phyloP scores from a whole-genome alignment of 305 asterid genomes.

The Fraxinus xanthoxyloides region DNA sequence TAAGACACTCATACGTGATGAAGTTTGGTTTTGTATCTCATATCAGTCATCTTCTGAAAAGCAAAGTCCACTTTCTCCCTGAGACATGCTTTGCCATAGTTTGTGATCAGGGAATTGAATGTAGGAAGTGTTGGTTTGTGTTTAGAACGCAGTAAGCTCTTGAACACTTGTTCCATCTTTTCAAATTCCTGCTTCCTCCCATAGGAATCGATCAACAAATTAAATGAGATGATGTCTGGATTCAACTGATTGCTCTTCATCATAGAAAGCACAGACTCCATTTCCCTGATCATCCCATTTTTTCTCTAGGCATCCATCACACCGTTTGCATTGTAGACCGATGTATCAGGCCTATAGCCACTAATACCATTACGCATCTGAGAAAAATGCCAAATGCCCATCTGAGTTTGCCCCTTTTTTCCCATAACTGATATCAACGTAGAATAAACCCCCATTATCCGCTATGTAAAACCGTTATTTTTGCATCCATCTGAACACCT shows the following conservation, averaged over 20 bases:
- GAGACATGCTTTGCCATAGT: constrained; percentile 87
- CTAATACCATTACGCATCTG: constrained; percentile 76
- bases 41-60: constrained; percentile 56
- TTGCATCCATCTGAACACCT: constrained; percentile 99
- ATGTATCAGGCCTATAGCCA: constrained; percentile 85
- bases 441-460: constrained; percentile 85
- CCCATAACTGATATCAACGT: constrained; percentile 93
- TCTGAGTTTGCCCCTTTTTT: constrained; percentile 78
- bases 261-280: constrained; percentile 69
- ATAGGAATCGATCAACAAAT: constrained; percentile 76
- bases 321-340: constrained; percentile 88
- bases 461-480: constrained; percentile 89
- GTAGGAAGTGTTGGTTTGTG: constrained; percentile 76
- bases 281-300: constrained; percentile 75
- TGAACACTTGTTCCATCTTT: constrained; percentile 91
- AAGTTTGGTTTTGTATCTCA: constrained; percentile 82
- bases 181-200: constrained; percentile 88
- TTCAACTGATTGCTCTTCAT: constrained; percentile 75
- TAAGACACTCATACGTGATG: constrained; percentile 76
- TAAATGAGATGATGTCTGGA: constrained; percentile 78
- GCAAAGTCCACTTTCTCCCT: constrained; percentile 67
- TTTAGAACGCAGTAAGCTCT: constrained; percentile 64
- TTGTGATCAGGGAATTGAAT: constrained; percentile 87
- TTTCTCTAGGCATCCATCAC: constrained; percentile 96
- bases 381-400: constrained; percentile 77